Evolutionary conservation across 768 basidiomycete genomes (phyloP).

Genomic region (Piloderma croceum): DNA sequence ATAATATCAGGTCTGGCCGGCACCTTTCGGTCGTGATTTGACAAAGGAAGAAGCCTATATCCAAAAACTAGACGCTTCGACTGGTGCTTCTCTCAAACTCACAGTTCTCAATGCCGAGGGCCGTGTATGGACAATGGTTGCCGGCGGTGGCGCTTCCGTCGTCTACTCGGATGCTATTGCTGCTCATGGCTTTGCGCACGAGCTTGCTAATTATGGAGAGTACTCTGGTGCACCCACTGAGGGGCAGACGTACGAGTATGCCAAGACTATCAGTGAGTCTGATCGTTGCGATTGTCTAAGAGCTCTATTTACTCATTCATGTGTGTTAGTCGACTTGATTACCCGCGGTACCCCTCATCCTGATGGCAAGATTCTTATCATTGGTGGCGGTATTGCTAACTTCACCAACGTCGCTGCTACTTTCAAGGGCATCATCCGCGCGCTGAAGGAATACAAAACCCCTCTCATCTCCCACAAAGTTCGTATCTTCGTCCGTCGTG

Average conservation of each 20-base stretch:
- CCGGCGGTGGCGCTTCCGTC: slow-evolving; percentile 84
- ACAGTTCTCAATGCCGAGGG: slow-evolving; percentile 94
- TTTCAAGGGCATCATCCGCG: slow-evolving; percentile 99
- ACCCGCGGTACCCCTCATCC: slow-evolving; percentile 77
- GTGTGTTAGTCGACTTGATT: slow-evolving; percentile 73
- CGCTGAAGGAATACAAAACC: slow-evolving; percentile 87
- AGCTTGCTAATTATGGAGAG: slow-evolving; percentile 99
- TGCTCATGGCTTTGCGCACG: slow-evolving; percentile 92
- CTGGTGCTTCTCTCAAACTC: slow-evolving; percentile 96
- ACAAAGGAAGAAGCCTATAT: slow-evolving; percentile 99
- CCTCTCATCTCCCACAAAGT: slow-evolving; percentile 80
- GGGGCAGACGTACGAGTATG: slow-evolving; percentile 98
- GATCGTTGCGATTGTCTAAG: background rate
- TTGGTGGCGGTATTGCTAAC: slow-evolving; percentile 99
- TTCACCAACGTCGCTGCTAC: slow-evolving; percentile 99
- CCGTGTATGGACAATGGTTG: slow-evolving; percentile 99
- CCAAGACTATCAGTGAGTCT: slow-evolving; percentile 88
- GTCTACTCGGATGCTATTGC: slow-evolving; percentile 76
- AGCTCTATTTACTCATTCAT: slow-evolving; percentile 6
- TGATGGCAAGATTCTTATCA: slow-evolving; percentile 97
- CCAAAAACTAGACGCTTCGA: slow-evolving; percentile 94
- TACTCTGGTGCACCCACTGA: slow-evolving; percentile 98
- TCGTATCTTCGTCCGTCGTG: slow-evolving; percentile 95
- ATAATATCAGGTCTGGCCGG: slow-evolving; percentile 62
- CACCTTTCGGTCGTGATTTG: slow-evolving; percentile 94